Conservation (phyloP, 495 filamentous ascomycete species). For the Penicillium atrosanguineum region DNA sequence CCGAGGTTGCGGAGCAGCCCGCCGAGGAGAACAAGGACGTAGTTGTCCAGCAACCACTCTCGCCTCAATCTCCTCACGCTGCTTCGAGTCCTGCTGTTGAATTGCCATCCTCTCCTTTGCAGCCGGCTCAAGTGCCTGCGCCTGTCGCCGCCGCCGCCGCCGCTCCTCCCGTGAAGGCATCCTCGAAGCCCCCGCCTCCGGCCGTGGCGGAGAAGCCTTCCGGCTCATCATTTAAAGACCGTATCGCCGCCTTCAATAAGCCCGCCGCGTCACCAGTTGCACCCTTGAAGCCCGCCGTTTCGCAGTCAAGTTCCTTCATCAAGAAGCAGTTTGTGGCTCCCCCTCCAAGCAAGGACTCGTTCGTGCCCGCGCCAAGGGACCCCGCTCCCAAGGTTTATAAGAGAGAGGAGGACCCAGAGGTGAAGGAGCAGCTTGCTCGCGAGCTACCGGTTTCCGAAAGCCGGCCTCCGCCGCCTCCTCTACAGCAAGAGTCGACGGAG, state of each 20-base stretch:
- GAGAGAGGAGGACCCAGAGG: constrained; percentile 85
- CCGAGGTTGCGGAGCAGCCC: constrained; percentile 37
- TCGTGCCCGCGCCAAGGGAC: constrained; percentile 70
- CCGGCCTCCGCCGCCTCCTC: constrained; percentile 51
- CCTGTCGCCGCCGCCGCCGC: constrained; percentile 20
- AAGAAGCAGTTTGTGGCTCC: constrained; percentile 99
- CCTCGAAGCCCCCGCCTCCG: constrained; percentile 51
- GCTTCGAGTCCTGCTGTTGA: constrained; percentile 18
- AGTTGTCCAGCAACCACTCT: constrained; percentile 41
- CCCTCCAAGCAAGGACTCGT: constrained; percentile 90
- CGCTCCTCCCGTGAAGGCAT: constrained; percentile 39
- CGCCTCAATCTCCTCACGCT: constrained; percentile 30
- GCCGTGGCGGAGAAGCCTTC: constrained; percentile 75
- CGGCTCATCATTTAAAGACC: constrained; percentile 80
- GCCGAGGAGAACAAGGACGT: constrained; percentile 23
- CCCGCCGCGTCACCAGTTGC: constrained; percentile 77
- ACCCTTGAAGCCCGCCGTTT: constrained; percentile 76
- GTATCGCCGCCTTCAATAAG: constrained; percentile 96
- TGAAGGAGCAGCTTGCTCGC: constrained; percentile 57
- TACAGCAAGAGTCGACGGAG: constrained; percentile 47
- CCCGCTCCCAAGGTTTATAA: constrained; percentile 74
- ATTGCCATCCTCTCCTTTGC: constrained; percentile 26
- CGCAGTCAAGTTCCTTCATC: constrained; percentile 67
- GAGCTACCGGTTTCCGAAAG: constrained; percentile 48
- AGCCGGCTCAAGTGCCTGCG: constrained; percentile 23